A percentile compares a stretch with the other conserved stretches of the same genome.
Conservation (phyloP, 805 yeast genomes). For the Zygoascus tannicola region DNA sequence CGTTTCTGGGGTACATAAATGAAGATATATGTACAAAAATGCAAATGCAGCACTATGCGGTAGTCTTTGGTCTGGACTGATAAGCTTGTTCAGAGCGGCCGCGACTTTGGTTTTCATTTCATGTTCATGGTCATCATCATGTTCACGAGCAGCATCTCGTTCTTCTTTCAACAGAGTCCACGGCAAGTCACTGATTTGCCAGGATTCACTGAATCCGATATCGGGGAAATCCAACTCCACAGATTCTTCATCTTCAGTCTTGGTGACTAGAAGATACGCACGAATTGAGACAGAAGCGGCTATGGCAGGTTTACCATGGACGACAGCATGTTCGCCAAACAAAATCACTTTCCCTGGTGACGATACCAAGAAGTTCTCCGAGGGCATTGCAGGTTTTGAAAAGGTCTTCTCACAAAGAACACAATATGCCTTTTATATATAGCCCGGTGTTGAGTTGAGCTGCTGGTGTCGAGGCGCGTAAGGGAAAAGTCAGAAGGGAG, state of each 20-base stretch:
- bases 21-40: slow-evolving; percentile 67
- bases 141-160: background rate
- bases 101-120: slow-evolving; percentile 5
- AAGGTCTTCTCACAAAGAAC: no score
- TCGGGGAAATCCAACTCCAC: slow-evolving; percentile 76
- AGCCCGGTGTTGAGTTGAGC: no score
- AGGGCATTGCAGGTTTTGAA: no score
- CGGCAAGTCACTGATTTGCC: slow-evolving; percentile 57
- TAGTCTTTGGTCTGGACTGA: slow-evolving; percentile 9
- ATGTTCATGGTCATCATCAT: slow-evolving; percentile 3
- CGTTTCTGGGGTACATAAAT: slow-evolving; percentile 39
- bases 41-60: slow-evolving; percentile 75
- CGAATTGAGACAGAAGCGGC: slow-evolving; percentile 89
- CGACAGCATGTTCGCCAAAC: slow-evolving; percentile 97
- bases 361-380: slow-evolving; percentile 69
- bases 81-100: slow-evolving; percentile 29
- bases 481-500: slow-evolving; percentile 2
- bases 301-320: slow-evolving; percentile 84
- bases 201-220: slow-evolving; percentile 52
- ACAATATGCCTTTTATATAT: no score
- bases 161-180: slow-evolving; percentile 1
- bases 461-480: slow-evolving; percentile 2
- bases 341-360: slow-evolving; percentile 96
- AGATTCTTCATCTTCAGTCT: slow-evolving; percentile 31
- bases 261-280: slow-evolving; percentile 64